Evolutionary conservation across 129 eudicot species (phyloP), one percentile per base, ranked within the genome.

Genomic region (Helichrysum umbraculigerum): DNA sequence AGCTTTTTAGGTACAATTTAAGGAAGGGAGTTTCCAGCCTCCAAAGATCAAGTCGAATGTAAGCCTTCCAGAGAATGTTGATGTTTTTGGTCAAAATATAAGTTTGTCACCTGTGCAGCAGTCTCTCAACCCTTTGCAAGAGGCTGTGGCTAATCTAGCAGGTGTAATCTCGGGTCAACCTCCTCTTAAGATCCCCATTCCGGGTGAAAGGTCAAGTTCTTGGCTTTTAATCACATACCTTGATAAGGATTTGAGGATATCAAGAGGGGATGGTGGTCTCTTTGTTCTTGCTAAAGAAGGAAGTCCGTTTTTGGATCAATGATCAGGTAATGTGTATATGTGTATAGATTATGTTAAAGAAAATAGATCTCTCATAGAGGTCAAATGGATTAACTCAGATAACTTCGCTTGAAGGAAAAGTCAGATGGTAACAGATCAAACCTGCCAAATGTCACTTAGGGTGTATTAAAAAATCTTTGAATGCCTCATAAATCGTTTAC

Each of bases 231-330:
- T 58, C 7, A 95, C 99, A 34, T 95, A 76, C 76, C 93, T 91
- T 11, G 99, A 95, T 85, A 87, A 91, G 74, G 99, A 95, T 82
- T 62, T 91, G 65, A 90, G 97, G 60, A 95, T 95, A 25, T 91
- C 99, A 7, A 91, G 96, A 82, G 99, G 99, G 19, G 99, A 95
- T 77, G 99, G 99, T 58, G 99, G 99, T 72, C 94, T 95, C 12
- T 95, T 95, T 82, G 97, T 95, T 71, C 97, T 95, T 72, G 99
- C 87, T 64, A 91, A 90, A 83, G 89, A 91, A 86, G 99, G 97
- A 66, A 91, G 96, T 67, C 86, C 97, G 33, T 90, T 94, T 56
- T 65, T 95, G 78, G 85, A 86, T 34, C 86, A 85, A 76, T 93
- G 81, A 83, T 66, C 82, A 83, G 88, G 90, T 88, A 83, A 29